A percentile compares a stretch with the other conserved stretches of the same genome.
phyloP scores from a whole-genome alignment of 2,329 filamentous ascomycete genomes.

The Cladophialophora yegresii region DNA sequence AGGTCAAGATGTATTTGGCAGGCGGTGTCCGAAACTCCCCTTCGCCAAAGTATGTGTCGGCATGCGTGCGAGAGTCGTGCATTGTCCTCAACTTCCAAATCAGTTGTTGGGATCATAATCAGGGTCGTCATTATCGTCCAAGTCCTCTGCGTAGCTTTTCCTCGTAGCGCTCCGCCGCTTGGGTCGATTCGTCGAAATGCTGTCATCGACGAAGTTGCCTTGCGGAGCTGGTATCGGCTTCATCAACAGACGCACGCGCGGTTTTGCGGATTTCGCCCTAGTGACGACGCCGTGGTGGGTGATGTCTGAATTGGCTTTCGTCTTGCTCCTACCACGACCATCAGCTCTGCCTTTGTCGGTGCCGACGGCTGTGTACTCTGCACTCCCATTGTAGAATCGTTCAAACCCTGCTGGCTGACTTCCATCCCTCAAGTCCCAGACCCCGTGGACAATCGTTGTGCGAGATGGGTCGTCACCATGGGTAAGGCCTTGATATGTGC shows the following conservation, averaged over 20 bases:
- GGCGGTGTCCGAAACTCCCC: not conserved
- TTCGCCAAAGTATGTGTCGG: not conserved
- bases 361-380: slow-evolving; percentile 6
- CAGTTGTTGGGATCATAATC: slow-evolving; percentile 17
- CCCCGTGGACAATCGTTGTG: slow-evolving; percentile 27
- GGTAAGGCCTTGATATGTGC: slow-evolving; percentile 24
- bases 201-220: not conserved
- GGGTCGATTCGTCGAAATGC: slow-evolving; percentile 2
- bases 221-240: not conserved
- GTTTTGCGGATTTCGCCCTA: not conserved
- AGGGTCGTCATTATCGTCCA: slow-evolving; percentile 18
- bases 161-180: slow-evolving; percentile 7
- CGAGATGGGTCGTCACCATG: slow-evolving; percentile 19
- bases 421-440: slow-evolving; percentile 31
- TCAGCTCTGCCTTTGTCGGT: not conserved
- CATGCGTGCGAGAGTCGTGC: not conserved
- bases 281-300: not conserved
- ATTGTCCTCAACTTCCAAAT: not conserved
- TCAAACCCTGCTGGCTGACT: slow-evolving; percentile 18
- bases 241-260: not conserved
- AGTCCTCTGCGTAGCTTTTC: slow-evolving; percentile 6
- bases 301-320: not conserved
- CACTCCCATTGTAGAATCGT: slow-evolving; percentile 31
- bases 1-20: not conserved
- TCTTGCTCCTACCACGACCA: not conserved